Evolutionary conservation across 495 filamentous ascomycete genomes (phyloP).

Genomic region (Daldinia loculata): DNA sequence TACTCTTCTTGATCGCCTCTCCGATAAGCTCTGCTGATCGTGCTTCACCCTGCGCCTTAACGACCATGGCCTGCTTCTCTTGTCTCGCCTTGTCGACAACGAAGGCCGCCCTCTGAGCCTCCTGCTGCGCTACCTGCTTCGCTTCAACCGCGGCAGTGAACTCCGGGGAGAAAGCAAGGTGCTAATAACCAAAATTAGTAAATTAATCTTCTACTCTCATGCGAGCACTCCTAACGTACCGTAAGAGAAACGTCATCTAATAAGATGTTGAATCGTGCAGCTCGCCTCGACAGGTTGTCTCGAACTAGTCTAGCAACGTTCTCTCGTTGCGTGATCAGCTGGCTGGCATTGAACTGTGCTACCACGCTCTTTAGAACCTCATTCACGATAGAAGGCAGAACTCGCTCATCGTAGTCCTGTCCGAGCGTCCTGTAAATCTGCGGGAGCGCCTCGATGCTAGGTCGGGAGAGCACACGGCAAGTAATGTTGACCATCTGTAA

Average conservation of each 20-base stretch:
- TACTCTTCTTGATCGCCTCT: conserved; percentile 98
- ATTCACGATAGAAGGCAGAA: conserved; percentile 97
- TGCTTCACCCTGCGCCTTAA: conserved; percentile 98
- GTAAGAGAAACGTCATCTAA: conserved; percentile 97
- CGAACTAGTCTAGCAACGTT: conserved; percentile 90
- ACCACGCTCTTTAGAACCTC: conserved; percentile 99
- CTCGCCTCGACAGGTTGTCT: conserved; percentile 89
- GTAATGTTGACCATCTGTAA: conserved; percentile 99
- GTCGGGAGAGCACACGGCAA: conserved; percentile 96
- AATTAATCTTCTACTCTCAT: not conserved
- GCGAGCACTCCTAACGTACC: conserved; percentile 60
- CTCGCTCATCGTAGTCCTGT: conserved; percentile 94
- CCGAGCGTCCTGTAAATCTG: conserved; percentile 97
- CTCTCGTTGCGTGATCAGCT: conserved; percentile 98
- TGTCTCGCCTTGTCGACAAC: conserved; percentile 98
- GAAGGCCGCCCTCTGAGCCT: conserved; percentile 96
- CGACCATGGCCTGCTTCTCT: conserved; percentile 99
- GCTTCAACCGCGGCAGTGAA: conserved; percentile 99
- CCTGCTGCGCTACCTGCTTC: conserved; percentile 98
- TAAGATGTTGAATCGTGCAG: conserved; percentile 95
- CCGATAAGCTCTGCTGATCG: conserved; percentile 97
- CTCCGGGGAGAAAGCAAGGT: conserved; percentile 98
- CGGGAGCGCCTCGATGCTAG: conserved; percentile 85
- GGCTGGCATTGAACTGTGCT: conserved; percentile 98
- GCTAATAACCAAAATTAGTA: conserved; percentile 61